Percentiles rank a stretch among this genome's conserved stretches.
phyloP scores from a whole-genome alignment of 305 asterid species.

The Fraxinus floribunda region DNA sequence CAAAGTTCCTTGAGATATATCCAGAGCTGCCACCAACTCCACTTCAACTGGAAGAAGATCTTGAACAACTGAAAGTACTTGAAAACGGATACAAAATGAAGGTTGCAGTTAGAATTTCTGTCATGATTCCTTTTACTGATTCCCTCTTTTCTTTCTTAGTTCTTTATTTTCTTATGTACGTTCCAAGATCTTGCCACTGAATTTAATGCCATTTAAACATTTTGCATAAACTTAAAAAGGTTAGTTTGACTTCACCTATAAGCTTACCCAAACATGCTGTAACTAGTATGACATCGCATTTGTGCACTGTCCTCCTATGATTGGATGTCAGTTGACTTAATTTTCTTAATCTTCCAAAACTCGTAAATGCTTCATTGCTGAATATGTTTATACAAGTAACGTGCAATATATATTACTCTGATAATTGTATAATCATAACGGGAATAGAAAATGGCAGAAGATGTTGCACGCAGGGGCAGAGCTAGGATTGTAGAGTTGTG shows the following conservation, averaged over 20 bases:
- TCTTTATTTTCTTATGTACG: not conserved
- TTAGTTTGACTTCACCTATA: not conserved
- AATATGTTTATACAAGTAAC: not conserved
- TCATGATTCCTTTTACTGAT: not conserved
- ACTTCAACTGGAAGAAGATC: constrained; percentile 95
- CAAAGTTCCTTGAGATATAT: constrained; percentile 73
- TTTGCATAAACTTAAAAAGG: not conserved
- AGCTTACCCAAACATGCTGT: not conserved
- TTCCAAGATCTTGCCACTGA: constrained; percentile 8
- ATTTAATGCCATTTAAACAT: not conserved
- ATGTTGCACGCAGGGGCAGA: not conserved
- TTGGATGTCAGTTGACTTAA: not conserved
- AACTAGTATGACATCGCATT: not conserved
- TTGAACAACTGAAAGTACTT: constrained; percentile 90
- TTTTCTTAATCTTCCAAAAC: not conserved
- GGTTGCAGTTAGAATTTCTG: constrained; percentile 37
- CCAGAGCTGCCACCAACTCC: constrained; percentile 81
- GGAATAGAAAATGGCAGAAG: not conserved
- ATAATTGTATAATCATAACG: not conserved
- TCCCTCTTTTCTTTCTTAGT: not conserved
- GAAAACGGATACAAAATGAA: constrained; percentile 97
- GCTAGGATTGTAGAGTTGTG: not conserved
- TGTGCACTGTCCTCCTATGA: not conserved
- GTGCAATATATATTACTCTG: not conserved
- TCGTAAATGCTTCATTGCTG: not conserved